Conservation (phyloP, 2,329 filamentous ascomycete genomes). For the Aspergillus terreus region DNA sequence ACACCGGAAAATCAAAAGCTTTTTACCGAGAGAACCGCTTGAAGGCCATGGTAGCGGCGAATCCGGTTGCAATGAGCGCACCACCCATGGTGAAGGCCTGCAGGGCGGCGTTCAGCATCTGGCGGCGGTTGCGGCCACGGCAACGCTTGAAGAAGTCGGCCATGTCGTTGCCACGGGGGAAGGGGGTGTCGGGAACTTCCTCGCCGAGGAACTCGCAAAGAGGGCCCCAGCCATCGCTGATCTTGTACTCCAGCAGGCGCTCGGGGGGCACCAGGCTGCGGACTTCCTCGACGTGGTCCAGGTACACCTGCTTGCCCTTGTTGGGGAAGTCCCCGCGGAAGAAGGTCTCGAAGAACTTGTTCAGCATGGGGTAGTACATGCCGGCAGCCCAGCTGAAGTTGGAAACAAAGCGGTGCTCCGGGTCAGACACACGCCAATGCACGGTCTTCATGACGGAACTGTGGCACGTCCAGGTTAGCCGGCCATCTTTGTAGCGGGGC, state of each 20-base stretch:
- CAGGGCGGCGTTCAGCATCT: conserved; percentile 54
- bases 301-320: conserved; percentile 61
- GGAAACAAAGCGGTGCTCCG: conserved; percentile 54
- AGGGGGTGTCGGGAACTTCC: conserved; percentile 47
- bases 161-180: conserved; percentile 53
- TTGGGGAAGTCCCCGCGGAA: conserved; percentile 65
- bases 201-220: conserved; percentile 54
- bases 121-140: conserved; percentile 50
- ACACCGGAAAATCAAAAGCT: conserved; percentile 1
- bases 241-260: conserved; percentile 52
- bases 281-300: conserved; percentile 53
- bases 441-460: conserved; percentile 64
- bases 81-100: conserved; percentile 50
- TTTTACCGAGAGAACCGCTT: conserved; percentile 35
- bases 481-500: background rate
- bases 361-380: conserved; percentile 67
- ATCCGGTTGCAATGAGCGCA: conserved; percentile 44
- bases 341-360: conserved; percentile 66
- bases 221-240: conserved; percentile 53
- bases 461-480: background rate
- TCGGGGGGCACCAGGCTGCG: conserved; percentile 47
- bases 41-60: conserved; percentile 38
- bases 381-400: conserved; percentile 61
- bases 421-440: conserved; percentile 63
- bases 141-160: conserved; percentile 55